Evolutionary conservation across 2,329 filamentous ascomycete genomes (phyloP), one percentile per base, ranked within the genome.

Genomic region (Coniochaeta ligniaria): DNA sequence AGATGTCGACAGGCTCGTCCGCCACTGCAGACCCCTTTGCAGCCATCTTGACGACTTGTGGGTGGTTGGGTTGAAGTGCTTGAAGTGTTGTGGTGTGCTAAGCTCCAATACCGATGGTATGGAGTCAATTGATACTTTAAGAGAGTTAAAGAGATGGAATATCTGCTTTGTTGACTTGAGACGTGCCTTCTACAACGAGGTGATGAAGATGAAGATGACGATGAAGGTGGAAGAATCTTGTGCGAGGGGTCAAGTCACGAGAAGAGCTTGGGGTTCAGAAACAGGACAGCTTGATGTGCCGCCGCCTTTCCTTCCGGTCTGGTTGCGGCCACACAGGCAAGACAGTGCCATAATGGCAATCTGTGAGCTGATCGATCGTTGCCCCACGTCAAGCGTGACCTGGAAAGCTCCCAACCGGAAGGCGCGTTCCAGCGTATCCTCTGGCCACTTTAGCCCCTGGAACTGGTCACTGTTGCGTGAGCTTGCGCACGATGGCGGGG

Each of bases 1-100:
- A 80, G 66, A 86, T 81, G 65, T 85, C 78, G 69, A 86, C 76
- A 66, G 82, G 82, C 71, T 85, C 80, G 70, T 85, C 82, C 68
- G 78, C 77, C 73, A 83, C 80, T 71, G 82, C 82, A 73, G 82
- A 83, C 66, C 75, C 78, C 79, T 85, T 85, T 71, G 74, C 74
- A 72, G 81, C 79, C 83, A 86, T 86, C 74, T 74, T 83, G 76
- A 65, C 67, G 69, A 70, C 68, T 61, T 65, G 67, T 62, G 8
- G 11, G 24, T 52, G 22, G 47, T 52, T 71, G 63, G 43, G 38
- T 16, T 54, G 62, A 52, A 52, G 12, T 17, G 50, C n/a, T 54
- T 50, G 35, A 56, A 52, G 22, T 57, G 35, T 31, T 35, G 43
- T 45, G 24, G 47, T 52, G 47, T 31, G 22, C 11, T 24, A 50